Evolutionary conservation across 352 stramenopile species (phyloP), one percentile per base, ranked within the genome.

Genomic region (Blastocystis sp.): DNA sequence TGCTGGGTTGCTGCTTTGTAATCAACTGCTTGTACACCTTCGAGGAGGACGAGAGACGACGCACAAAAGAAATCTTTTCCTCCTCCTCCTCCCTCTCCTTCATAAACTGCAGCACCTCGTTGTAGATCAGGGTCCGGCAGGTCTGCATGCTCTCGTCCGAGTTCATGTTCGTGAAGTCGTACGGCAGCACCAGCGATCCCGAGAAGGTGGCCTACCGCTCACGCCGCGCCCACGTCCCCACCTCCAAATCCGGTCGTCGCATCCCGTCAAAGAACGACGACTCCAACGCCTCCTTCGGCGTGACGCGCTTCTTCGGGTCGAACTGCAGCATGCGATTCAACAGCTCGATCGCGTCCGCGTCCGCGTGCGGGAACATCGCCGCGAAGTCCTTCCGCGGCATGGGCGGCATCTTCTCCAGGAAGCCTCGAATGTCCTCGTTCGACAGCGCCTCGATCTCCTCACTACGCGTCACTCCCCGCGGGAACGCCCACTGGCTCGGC

Each of bases 311-410:
- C 2, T 68, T 68, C 19, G 74, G 74, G 40, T 84, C 74, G 89
- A 97, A 96, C 64, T 93, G 90, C 9, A 97, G 91, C 94, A 97
- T 95, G 54, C 92, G 92, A 14, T 80, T 82, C 42, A 97, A 87
- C 38, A 96, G 90, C 89, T 97, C 93, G 42, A 96, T 64, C 40
- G 94, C 94, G 62, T 94, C 92, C 0, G 91, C 61, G 61, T 92
- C 90, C 54, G 92, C 91, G 69, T 90, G 91, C 52, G 92, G 93
- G 65, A 95, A 96, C 64, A 79, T 91, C 59, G 92, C 59, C 34
- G 38, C 81, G 17, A 95, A 90, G 65, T 78, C 69, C 21, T 65
- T 76, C 3, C 64, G 59, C 57, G 70, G 70, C 10, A 88, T 88
- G 4, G 78, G 78, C 21, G 59, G 14, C 19, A 88, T 38, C 17